These are phyloP conservation scores for Capsicum rhomboideum DNA, from an alignment of 257 asterid genomes.

Conservation along the genomic window DNA sequence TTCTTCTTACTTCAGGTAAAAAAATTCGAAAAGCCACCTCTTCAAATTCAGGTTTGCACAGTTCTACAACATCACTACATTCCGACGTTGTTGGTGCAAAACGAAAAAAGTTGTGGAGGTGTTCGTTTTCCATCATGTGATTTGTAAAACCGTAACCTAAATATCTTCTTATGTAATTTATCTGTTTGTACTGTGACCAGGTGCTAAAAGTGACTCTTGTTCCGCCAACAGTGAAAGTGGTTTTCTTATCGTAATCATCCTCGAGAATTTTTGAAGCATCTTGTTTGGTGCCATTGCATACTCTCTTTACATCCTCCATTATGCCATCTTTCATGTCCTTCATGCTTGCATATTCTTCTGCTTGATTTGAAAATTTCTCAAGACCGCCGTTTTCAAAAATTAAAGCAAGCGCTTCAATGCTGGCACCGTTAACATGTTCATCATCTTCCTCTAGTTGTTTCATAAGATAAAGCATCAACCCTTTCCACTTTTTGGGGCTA, in stretches of 20 bases:
- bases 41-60: not conserved
- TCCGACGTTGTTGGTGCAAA: not conserved
- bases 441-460: not conserved
- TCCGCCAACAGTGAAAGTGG: not conserved
- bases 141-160: not conserved
- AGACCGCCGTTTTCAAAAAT: not conserved
- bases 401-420: not conserved
- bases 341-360: not conserved
- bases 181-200: not conserved
- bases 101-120: not conserved
- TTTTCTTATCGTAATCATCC: not conserved
- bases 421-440: not conserved
- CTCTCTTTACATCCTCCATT: not conserved
- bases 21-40: not conserved
- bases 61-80: not conserved
- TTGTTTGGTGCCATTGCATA: not conserved
- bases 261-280: not conserved
- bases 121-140: not conserved
- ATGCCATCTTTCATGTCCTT: not conserved
- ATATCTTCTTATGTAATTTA: not conserved
- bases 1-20: not conserved
- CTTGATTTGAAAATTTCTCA: not conserved
- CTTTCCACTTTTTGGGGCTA: not conserved
- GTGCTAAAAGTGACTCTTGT: not conserved
- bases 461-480: not conserved